A percentile compares a stretch with the other conserved stretches of the same genome.
phyloP scores from a whole-genome alignment of 1,284 basidiomycete genomes.

The Exobasidium cylindrosporum region DNA sequence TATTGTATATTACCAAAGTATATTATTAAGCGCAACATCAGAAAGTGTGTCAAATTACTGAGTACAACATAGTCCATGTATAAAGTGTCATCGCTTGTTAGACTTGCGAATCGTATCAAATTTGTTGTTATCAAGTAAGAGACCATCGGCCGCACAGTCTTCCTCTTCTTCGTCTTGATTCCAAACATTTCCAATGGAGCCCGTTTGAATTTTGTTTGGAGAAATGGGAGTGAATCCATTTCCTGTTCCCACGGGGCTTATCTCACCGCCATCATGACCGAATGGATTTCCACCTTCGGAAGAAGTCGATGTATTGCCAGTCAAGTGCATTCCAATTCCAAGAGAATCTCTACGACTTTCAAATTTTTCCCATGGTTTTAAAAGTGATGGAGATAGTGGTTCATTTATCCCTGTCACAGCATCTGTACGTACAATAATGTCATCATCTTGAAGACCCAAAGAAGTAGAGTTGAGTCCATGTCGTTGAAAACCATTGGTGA shows the following conservation, averaged over 20 bases:
- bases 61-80: too few relatives aligned
- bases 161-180: too few relatives aligned
- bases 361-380: background rate
- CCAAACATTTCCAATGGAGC: too few relatives aligned
- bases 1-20: too few relatives aligned
- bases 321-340: background rate
- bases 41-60: too few relatives aligned
- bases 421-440: background rate
- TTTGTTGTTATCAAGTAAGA: background rate
- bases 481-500: background rate
- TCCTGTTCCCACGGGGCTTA: background rate
- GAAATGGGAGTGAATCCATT: background rate
- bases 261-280: background rate
- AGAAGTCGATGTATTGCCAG: background rate
- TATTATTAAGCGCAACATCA: too few relatives aligned
- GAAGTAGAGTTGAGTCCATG: background rate
- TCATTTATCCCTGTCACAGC: background rate
- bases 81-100: too few relatives aligned
- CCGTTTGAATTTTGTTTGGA: background rate
- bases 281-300: constrained; percentile 4
- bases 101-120: background rate
- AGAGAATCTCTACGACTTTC: background rate
- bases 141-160: background rate
- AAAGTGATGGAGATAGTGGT: background rate
- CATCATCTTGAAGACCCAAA: background rate